Evolutionary conservation across 2,329 filamentous ascomycete genomes (phyloP).

Genomic region (Ascochyta pisi): DNA sequence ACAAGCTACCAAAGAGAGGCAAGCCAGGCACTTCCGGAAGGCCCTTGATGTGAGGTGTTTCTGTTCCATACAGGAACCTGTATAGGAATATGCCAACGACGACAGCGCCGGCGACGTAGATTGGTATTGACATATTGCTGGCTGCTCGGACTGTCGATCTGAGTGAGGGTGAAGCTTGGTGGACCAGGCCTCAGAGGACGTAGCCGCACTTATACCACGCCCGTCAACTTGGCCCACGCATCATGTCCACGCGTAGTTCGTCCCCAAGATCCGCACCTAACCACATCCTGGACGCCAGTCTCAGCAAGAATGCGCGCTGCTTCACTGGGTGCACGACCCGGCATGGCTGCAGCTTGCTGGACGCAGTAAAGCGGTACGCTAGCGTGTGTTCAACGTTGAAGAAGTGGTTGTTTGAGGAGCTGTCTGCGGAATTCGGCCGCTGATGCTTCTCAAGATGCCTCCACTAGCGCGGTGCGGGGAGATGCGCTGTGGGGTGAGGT

Average conservation of each 20-base stretch:
- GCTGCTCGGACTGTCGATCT: neutral
- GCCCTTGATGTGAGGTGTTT: conserved; percentile 57
- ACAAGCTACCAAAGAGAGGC: conserved; percentile 56
- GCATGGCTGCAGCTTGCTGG: conserved; percentile 7
- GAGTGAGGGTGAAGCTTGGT: neutral
- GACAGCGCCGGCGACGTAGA: conserved; percentile 52
- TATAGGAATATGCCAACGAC: conserved; percentile 51
- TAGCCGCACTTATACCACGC: conserved; percentile 15
- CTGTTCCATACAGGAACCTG: conserved; percentile 54
- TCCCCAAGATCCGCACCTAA: conserved; percentile 3
- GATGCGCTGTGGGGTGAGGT: conserved; percentile 11
- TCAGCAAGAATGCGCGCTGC: conserved; percentile 8
- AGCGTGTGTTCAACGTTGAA: conserved; percentile 4
- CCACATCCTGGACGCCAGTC: conserved; percentile 8
- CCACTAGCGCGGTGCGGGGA: conserved; percentile 15
- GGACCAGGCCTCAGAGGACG: neutral
- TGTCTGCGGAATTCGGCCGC: conserved; percentile 18
- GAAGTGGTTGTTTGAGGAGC: neutral
- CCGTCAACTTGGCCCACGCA: conserved; percentile 9
- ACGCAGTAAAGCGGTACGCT: conserved; percentile 11
- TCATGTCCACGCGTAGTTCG: conserved; percentile 1
- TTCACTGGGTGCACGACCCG: conserved; percentile 15
- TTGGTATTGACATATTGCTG: conserved; percentile 47
- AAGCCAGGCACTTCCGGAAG: conserved; percentile 57
- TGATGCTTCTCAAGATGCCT: conserved; percentile 3